A percentile compares a stretch with the other conserved stretches of the same genome.
phyloP scores from a whole-genome alignment of 805 yeast genomes.

The Candida fluviatilis region DNA sequence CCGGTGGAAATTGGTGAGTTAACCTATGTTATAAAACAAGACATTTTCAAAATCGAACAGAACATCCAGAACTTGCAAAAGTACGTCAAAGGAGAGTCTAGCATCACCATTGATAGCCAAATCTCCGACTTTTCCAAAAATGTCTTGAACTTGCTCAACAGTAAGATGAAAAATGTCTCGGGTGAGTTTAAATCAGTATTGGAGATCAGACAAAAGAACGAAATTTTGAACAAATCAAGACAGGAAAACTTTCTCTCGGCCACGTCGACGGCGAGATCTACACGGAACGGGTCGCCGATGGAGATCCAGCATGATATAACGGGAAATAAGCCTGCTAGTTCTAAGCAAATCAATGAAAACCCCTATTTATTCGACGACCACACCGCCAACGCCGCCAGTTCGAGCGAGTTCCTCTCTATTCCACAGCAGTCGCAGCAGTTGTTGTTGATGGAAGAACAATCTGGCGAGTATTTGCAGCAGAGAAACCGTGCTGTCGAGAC shows the following conservation, averaged over 20 bases:
- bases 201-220: constrained; percentile 80
- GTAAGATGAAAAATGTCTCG: constrained; percentile 86
- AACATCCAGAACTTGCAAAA: constrained; percentile 59
- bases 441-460: constrained; percentile 79
- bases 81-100: constrained; percentile 43
- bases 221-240: constrained; percentile 72
- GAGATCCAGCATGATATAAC: constrained; percentile 7
- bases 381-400: not conserved
- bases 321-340: constrained; percentile 3
- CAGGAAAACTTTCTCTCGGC: constrained; percentile 78
- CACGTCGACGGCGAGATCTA: constrained; percentile 25
- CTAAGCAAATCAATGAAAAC: constrained; percentile 30
- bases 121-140: constrained; percentile 73
- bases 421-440: constrained; percentile 83
- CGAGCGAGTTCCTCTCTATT: constrained; percentile 53
- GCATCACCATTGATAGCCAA: constrained; percentile 51
- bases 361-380: constrained; percentile 25
- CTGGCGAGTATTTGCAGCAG: constrained; percentile 63
- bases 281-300: constrained; percentile 26
- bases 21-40: constrained; percentile 84
- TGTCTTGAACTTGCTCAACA: constrained; percentile 81
- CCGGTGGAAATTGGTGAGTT: constrained; percentile 92
- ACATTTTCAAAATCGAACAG: constrained; percentile 75
- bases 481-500: constrained; percentile 91
- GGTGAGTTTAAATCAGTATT: constrained; percentile 90